These are phyloP conservation scores for Kwoniella sp. DNA, from an alignment of 768 basidiomycete species.

Conservation along the genomic window DNA sequence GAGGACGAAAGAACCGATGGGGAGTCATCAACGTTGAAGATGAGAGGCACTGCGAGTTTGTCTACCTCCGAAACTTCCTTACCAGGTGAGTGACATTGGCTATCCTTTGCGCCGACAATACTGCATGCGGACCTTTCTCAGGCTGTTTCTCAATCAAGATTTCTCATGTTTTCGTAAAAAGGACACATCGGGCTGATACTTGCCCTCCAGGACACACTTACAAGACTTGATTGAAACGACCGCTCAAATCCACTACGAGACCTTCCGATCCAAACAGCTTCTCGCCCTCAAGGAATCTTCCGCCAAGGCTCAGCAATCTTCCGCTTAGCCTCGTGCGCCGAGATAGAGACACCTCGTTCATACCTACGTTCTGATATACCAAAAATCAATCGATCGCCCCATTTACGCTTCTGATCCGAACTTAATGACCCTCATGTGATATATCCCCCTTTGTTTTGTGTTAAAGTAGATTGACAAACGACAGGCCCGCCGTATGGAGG, in stretches of 20 bases:
- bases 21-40: constrained; percentile 98
- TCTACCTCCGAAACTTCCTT: constrained; percentile 95
- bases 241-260: constrained; percentile 98
- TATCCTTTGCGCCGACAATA: not conserved
- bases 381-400: not conserved
- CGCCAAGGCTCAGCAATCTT: constrained; percentile 47
- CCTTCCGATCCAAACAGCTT: constrained; percentile 97
- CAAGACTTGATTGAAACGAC: constrained; percentile 99
- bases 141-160: not conserved
- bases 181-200: constrained; percentile 7
- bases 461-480: not conserved
- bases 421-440: constrained; percentile 14
- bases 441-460: not conserved
- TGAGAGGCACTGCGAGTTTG: constrained; percentile 95
- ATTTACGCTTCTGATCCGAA: not conserved
- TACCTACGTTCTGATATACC: not conserved
- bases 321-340: not conserved
- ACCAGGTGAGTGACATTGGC: constrained; percentile 64
- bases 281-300: constrained; percentile 96
- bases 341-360: not conserved
- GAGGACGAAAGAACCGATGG: constrained; percentile 97
- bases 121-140: not conserved
- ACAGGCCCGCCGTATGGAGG: too few relatives aligned
- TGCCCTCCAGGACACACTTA: constrained; percentile 74
- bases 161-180: not conserved